phyloP scores from a whole-genome alignment of 2,329 filamentous ascomycete genomes.

The Drechslerella dactyloides region DNA sequence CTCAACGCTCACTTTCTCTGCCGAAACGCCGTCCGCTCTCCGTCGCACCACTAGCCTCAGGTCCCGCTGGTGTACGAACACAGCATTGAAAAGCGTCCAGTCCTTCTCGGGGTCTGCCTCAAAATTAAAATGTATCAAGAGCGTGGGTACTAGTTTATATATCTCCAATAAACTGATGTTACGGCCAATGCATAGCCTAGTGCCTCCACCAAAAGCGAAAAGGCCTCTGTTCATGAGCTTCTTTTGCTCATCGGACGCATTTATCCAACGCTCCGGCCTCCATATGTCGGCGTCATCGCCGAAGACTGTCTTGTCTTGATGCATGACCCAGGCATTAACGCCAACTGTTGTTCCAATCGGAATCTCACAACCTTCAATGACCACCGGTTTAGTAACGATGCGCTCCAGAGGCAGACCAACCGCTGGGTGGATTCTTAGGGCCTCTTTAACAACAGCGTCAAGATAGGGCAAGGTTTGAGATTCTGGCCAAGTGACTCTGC shows the following conservation, averaged over 20 bases:
- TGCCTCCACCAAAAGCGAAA: conserved; percentile 43
- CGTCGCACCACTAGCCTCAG: conserved; percentile 17
- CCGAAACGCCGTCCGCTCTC: not conserved
- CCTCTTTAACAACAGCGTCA: conserved; percentile 78
- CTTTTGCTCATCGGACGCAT: conserved; percentile 33
- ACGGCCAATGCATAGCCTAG: conserved; percentile 53
- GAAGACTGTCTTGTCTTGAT: conserved; percentile 60
- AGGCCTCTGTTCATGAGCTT: conserved; percentile 39
- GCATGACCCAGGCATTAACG: conserved; percentile 60
- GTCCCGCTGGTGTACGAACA: conserved; percentile 39
- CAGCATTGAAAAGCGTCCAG: conserved; percentile 41
- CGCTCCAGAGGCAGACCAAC: conserved; percentile 75
- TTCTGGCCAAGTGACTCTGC: conserved; percentile 51
- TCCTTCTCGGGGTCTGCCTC: conserved; percentile 27
- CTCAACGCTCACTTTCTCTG: not conserved
- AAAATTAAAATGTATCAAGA: conserved; percentile 32
- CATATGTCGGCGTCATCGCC: conserved; percentile 59
- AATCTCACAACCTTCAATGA: conserved; percentile 59
- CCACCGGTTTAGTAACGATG: conserved; percentile 62
- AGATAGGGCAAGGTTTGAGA: conserved; percentile 70
- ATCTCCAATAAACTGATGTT: conserved; percentile 53
- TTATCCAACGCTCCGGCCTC: conserved; percentile 56
- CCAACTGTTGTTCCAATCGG: conserved; percentile 60
- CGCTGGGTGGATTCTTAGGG: conserved; percentile 77
- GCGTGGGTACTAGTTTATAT: conserved; percentile 52